Conservation (phyloP, 2,329 filamentous ascomycete genomes). For the Fusarium irregulare region DNA sequence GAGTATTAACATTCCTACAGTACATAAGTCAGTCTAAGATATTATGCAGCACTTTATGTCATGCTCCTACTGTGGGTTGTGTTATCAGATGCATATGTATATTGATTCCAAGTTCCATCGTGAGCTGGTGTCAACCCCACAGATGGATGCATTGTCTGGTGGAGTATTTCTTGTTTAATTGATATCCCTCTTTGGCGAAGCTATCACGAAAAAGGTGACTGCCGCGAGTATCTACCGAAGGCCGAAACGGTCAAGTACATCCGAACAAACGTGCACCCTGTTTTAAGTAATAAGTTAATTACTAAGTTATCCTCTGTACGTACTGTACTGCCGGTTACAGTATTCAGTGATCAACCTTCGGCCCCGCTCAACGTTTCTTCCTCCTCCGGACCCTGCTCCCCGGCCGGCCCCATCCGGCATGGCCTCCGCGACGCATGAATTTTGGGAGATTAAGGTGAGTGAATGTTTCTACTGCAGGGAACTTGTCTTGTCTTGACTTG, state of each 20-base stretch:
- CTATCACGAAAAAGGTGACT: conserved; percentile 12
- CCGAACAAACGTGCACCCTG: conserved; percentile 10
- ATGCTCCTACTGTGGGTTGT: not conserved
- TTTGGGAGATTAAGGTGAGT: conserved; percentile 40
- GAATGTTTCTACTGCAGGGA: conserved; percentile 18
- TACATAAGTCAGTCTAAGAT: not conserved
- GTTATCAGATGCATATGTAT: not conserved
- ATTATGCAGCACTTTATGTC: not conserved
- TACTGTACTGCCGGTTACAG: not conserved
- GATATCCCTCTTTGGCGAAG: conserved; percentile 1
- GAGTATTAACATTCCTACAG: conserved; percentile 3
- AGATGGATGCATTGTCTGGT: not conserved
- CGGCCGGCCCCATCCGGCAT: conserved; percentile 37
- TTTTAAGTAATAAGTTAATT: not conserved
- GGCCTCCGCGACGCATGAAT: conserved; percentile 42
- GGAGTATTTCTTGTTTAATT: not conserved
- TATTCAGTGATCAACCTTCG: conserved; percentile 10
- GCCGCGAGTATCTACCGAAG: conserved; percentile 26
- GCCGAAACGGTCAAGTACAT: conserved; percentile 1
- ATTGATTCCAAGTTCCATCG: not conserved
- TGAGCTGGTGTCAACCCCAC: not conserved
- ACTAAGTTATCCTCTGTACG: not conserved
- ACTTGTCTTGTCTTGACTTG: not conserved
- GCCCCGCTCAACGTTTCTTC: conserved; percentile 15
- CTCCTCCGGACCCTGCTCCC: conserved; percentile 30